Evolutionary conservation across 2,329 filamentous ascomycete genomes (phyloP).

Genomic region (Colletotrichum nymphaeae): DNA sequence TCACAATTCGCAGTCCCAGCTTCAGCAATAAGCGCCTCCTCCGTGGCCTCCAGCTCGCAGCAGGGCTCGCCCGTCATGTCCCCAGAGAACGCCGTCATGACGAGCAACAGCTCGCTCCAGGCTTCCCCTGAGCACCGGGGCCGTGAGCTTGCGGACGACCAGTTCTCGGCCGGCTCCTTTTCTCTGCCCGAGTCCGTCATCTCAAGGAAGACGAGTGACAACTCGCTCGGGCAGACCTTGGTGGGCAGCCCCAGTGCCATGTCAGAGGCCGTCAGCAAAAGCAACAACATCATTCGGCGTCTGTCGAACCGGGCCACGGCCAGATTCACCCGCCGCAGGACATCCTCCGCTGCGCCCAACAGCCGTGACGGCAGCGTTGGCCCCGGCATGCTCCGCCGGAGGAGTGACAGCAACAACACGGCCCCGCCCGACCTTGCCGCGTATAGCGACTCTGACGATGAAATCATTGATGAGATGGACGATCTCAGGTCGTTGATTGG

Average conservation of each 20-base stretch:
- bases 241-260: slow-evolving; percentile 68
- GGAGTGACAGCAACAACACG: slow-evolving; percentile 89
- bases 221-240: slow-evolving; percentile 72
- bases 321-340: slow-evolving; percentile 74
- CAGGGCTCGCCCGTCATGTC: slow-evolving; percentile 69
- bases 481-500: slow-evolving; percentile 54
- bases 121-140: slow-evolving; percentile 74
- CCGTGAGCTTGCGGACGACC: slow-evolving; percentile 61
- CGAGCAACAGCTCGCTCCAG: slow-evolving; percentile 72
- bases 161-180: slow-evolving; percentile 65
- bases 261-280: slow-evolving; percentile 51
- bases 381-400: slow-evolving; percentile 85
- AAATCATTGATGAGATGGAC: slow-evolving; percentile 63
- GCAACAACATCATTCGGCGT: slow-evolving; percentile 76
- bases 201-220: slow-evolving; percentile 67
- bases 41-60: slow-evolving; percentile 65
- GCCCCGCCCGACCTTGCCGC: slow-evolving; percentile 62
- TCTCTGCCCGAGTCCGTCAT: slow-evolving; percentile 81
- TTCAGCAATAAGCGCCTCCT: slow-evolving; percentile 67
- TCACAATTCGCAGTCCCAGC: slow-evolving; percentile 52
- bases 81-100: slow-evolving; percentile 62
- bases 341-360: slow-evolving; percentile 80
- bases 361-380: slow-evolving; percentile 90
- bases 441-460: slow-evolving; percentile 68
- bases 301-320: slow-evolving; percentile 84